These are phyloP conservation scores for Medicago arabica DNA, from an alignment of 306 rosid genomes.

Conservation along the genomic window DNA sequence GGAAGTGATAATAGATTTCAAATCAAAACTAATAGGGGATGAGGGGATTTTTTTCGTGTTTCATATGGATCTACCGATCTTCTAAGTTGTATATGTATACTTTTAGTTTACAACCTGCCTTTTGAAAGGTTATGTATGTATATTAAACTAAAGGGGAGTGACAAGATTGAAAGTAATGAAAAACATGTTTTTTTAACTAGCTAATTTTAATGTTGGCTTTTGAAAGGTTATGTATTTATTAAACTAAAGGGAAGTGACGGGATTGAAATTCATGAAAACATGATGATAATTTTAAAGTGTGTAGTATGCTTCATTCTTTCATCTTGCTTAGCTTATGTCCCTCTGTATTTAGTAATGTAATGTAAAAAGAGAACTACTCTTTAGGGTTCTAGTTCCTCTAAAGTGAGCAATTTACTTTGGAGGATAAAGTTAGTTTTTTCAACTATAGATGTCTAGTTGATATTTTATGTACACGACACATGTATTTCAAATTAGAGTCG, in stretches of 20 bases:
- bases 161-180: neutral
- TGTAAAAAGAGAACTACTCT: constrained; percentile 16
- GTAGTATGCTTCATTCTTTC: constrained; percentile 16
- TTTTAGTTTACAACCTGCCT: neutral
- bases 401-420: neutral
- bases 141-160: neutral
- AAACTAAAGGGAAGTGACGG: neutral
- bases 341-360: neutral
- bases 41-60: neutral
- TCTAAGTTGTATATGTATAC: neutral
- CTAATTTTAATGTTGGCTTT: neutral
- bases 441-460: no score
- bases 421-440: no score
- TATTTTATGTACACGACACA: no score
- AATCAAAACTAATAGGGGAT: neutral
- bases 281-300: constrained; percentile 14
- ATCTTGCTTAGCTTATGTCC: constrained; percentile 7
- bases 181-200: no score
- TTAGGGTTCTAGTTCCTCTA: neutral
- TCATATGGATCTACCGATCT: neutral
- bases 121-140: neutral
- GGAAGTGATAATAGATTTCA: constrained; percentile 10
- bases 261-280: neutral
- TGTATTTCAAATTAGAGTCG: neutral
- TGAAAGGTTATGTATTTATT: neutral